These are phyloP conservation scores for Apiotrichum mycotoxinovorans DNA, from an alignment of 1,284 basidiomycete genomes.

Conservation along the genomic window DNA sequence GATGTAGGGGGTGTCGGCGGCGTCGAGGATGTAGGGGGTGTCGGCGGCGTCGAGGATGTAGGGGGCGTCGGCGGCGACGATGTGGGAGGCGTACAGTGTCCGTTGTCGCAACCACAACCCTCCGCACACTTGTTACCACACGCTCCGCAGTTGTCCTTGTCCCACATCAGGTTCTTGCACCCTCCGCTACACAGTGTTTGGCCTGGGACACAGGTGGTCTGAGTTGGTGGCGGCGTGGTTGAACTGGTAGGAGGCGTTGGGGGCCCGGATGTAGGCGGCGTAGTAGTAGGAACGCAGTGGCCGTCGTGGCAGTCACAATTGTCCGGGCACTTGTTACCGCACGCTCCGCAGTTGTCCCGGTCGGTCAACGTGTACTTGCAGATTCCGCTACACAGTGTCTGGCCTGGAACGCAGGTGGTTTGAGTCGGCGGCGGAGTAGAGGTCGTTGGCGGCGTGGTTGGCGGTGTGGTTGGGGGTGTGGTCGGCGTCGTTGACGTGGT, in stretches of 20 bases:
- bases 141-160: not conserved
- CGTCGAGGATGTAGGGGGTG: too few species aligned
- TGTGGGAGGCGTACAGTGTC: not conserved
- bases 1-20: too few species aligned
- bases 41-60: too few species aligned
- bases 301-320: not conserved
- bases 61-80: not conserved
- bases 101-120: not conserved
- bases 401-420: not conserved
- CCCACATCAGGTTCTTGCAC: not conserved
- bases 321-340: not conserved
- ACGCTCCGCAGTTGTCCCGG: not conserved
- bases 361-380: not conserved
- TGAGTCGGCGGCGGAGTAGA: too few species aligned
- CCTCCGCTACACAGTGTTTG: not conserved
- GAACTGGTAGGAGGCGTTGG: too few species aligned
- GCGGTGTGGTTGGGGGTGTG: too few species aligned
- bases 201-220: too few species aligned
- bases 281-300: not conserved
- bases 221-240: too few species aligned
- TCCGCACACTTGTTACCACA: not conserved
- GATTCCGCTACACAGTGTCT: not conserved
- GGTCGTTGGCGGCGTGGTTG: too few species aligned
- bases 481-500: too few species aligned
- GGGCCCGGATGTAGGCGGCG: too few species aligned